Percentiles rank a stretch among this genome's conserved stretches.
Evolutionary conservation across 257 asterid species (phyloP).

Genomic region (Gentiana dahurica): DNA sequence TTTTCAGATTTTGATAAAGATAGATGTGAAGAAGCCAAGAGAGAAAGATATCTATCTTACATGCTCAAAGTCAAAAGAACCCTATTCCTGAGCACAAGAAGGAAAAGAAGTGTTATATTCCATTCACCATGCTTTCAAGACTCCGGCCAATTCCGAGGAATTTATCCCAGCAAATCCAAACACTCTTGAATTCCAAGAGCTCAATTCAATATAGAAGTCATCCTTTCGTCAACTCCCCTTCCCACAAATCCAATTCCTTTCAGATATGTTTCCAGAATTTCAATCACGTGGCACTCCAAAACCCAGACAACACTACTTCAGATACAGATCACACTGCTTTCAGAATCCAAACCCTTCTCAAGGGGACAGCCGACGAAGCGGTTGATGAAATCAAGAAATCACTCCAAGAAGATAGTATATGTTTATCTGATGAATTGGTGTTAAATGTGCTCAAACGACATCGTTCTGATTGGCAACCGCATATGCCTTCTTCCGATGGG

Average conservation of each 20-base stretch:
- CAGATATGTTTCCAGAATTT: background rate
- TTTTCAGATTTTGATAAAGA: too few species aligned
- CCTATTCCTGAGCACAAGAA: conserved; percentile 6
- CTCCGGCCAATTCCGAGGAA: conserved; percentile 1
- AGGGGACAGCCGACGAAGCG: conserved; percentile 23
- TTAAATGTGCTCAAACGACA: conserved; percentile 61
- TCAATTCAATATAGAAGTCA: background rate
- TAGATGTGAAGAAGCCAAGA: too few species aligned
- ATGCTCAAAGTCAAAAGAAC: too few species aligned
- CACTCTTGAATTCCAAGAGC: background rate
- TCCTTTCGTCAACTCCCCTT: background rate
- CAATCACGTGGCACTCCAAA: background rate
- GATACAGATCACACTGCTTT: conserved; percentile 33
- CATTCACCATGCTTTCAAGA: conserved; percentile 1
- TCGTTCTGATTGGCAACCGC: conserved; percentile 74
- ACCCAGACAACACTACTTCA: background rate
- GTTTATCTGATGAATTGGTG: conserved; percentile 42
- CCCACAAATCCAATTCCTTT: background rate
- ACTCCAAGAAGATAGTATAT: conserved; percentile 25
- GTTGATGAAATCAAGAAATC: conserved; percentile 26
- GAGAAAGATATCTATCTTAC: too few species aligned
- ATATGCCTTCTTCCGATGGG: conserved; percentile 50
- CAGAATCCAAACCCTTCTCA: conserved; percentile 43
- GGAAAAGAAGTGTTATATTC: conserved; percentile 4
- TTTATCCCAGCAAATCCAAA: conserved; percentile 5